A percentile compares a stretch with the other conserved stretches of the same genome.
Conservation (phyloP, 179 eudicot genomes). For the Carnegiea gigantea region DNA sequence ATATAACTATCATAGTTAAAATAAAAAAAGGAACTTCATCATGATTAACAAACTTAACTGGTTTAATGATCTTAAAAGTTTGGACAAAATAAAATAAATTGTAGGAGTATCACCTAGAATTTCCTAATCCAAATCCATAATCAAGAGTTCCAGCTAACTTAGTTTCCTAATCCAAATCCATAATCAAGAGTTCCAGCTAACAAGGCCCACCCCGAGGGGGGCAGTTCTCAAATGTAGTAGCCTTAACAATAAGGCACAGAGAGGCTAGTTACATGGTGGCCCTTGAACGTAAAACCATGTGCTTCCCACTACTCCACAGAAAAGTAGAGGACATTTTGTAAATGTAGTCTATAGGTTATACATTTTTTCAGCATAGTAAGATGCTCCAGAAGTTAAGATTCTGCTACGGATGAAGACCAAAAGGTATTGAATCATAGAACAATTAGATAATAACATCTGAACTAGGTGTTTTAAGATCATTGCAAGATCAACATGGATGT, state of each 20-base stretch:
- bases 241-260: not conserved
- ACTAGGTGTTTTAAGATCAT: not conserved
- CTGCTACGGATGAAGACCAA: not conserved
- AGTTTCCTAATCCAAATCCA: not conserved
- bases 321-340: not conserved
- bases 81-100: not conserved
- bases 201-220: not conserved
- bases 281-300: not conserved
- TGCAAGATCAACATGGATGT: not conserved
- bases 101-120: not conserved
- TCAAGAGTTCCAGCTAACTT: not conserved
- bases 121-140: not conserved
- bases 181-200: not conserved
- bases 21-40: too few relatives aligned
- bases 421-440: not conserved
- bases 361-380: not conserved
- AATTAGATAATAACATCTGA: not conserved
- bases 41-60: too few relatives aligned
- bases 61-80: not conserved
- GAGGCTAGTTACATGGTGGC: not conserved
- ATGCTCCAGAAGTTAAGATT: not conserved
- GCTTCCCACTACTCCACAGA: not conserved
- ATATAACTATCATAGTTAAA: too few relatives aligned
- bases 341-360: too few relatives aligned
- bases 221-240: not conserved